Conservation (phyloP, 2,329 filamentous ascomycete genomes). For the Colletotrichum higginsianum region DNA sequence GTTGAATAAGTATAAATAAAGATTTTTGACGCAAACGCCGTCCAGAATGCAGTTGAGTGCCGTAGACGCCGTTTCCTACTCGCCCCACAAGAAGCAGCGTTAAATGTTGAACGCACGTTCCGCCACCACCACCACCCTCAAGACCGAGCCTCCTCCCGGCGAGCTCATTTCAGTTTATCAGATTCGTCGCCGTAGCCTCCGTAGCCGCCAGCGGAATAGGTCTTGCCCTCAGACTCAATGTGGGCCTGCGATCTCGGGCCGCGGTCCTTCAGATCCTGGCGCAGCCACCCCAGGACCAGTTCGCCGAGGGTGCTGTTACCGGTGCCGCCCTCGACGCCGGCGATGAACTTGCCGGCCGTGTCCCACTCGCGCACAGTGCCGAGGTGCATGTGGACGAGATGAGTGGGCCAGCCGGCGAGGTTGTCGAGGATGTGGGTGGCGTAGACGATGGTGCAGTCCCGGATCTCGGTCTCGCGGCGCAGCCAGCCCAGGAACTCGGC, state of each 20-base stretch:
- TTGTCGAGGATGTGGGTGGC: slow-evolving; percentile 98
- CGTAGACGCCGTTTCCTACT: slow-evolving; percentile 13
- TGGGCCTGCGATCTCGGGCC: slow-evolving; percentile 78
- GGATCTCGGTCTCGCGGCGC: slow-evolving; percentile 85
- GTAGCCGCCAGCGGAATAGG: slow-evolving; percentile 68
- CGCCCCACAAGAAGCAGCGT: not conserved
- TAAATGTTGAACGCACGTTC: slow-evolving; percentile 22
- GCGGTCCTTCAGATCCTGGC: slow-evolving; percentile 82
- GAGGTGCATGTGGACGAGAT: slow-evolving; percentile 95
- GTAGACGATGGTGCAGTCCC: slow-evolving; percentile 94
- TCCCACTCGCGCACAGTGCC: slow-evolving; percentile 92
- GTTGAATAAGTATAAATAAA: slow-evolving; percentile 8
- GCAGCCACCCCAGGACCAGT: slow-evolving; percentile 89
- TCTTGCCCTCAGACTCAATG: slow-evolving; percentile 74
- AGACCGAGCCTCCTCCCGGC: not conserved
- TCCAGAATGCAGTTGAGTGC: slow-evolving; percentile 41
- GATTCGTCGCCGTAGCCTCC: slow-evolving; percentile 73
- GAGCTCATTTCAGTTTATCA: slow-evolving; percentile 48
- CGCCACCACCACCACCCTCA: not conserved
- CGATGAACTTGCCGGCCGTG: slow-evolving; percentile 77
- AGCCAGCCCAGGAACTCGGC: slow-evolving; percentile 89
- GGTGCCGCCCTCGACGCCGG: slow-evolving; percentile 59
- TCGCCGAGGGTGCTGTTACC: slow-evolving; percentile 91
- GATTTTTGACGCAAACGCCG: slow-evolving; percentile 18
- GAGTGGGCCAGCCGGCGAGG: slow-evolving; percentile 92